Base-by-base conservation (phyloP, 176 grass and related monocot genomes). In the Ensete ventricosum region DNA sequence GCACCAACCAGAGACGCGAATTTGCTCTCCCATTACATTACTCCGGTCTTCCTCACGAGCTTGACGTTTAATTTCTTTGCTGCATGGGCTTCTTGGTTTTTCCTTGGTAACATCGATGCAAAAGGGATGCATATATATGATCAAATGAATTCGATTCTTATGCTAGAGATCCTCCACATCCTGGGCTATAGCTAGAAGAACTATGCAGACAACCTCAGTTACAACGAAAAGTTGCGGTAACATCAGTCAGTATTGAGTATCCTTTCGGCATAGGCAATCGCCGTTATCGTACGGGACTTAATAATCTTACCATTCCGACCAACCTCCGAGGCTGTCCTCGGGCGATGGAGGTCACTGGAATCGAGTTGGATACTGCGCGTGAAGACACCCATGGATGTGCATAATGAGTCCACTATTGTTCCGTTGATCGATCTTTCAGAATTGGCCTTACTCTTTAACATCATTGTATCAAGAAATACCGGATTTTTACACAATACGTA, bases 231-330 rank as follows among this genome's bases (percentile, higher is more conserved):
- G 1, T n/a, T 87, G 85, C 34, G 81, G 85, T 1, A 12, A 10
- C 1, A 13, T n/a, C n/a, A n/a, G n/a, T 76, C 9, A 3, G 11
- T 12, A 60, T 87, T 64, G 4, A 10, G 16, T 83, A 83, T 0
- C 86, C 78, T 24, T 88, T 66, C 1, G 82, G 82, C 0, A 76
- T 82, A 64, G 86, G 79, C 1, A 12, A 50, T 0, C 75, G 62
- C 49, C 85, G 82, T 62, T 82, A 84, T 69, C 25, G 69, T 20
- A 74, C 55, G 49, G 86, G 82, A 62, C 82, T 85, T 2, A 43
- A 88, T 48, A 34, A 74, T 51, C 78, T 55, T 11, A 67, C 9
- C 53, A 22, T 14, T 5, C 77, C 16, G 0, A n/a, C 13, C 24
- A 24, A 24, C 54, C 76, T 22, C 69, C 76, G 0, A 76, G 1